Base-by-base conservation (phyloP, 176 grass and related monocot species). In the Musa beccarii region DNA sequence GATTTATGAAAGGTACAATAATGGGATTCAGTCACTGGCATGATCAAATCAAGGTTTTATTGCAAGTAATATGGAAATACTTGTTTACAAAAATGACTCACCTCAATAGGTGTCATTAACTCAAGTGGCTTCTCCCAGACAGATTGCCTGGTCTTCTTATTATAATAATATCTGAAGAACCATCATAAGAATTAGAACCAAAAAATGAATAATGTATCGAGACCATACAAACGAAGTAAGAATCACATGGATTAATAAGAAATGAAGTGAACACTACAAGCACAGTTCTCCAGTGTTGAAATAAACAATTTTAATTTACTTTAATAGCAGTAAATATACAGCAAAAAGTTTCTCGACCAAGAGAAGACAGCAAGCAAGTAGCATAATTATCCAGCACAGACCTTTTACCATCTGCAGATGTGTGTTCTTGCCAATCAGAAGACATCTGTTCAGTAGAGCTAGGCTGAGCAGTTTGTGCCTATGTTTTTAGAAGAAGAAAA, bases 91-190 rank as follows among this genome's bases (percentile, higher is more conserved):
- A 75, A 51, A 75, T 1, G 73, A 74, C 78, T 85, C 82, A 99
- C 95, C 95, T 96, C 93, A 77, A 83, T 83, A 83, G 85, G 87
- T 49, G 93, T 96, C 93, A 96, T 96, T 81, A 96, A 71, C 79
- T 96, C 93, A 77, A 81, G 67, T 26, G 93, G 93, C 84, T 96
- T 96, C 79, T 96, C 93, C 93, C 93, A 96, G 78, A 90, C 89
- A 79, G 89, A 92, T 75, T 92, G 89, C 66, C 81, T 92, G 63
- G 95, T 99, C 88, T 91, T 94, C 88, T 94, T 99, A 94, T 99
- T 99, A 55, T 89, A 94, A 70, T 99, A 99, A 65, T 99, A 99
- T 75, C 95, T 99, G 75, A 29, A 67, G 63, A 73, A 74, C 21
- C 74, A 77, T 63, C 1, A 54, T 23, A 65, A 19, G 12, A 79